Evolutionary conservation across 1,139 yeast genomes (phyloP).

Genomic region (Blastobotrys petasosporus): DNA sequence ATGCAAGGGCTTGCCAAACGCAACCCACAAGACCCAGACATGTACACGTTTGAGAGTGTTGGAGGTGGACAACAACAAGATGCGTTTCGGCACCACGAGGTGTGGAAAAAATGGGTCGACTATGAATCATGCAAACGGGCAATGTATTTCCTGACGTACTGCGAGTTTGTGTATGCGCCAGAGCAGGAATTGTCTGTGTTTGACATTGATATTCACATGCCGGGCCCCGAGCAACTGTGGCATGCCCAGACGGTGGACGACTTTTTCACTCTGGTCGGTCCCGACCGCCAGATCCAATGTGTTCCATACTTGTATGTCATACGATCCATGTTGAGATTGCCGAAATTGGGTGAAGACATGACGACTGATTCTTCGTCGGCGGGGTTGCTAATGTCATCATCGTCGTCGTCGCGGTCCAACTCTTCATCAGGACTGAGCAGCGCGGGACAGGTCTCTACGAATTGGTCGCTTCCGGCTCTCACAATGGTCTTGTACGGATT

Average conservation of each 20-base stretch:
- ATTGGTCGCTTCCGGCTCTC: constrained; percentile 28
- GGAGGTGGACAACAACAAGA: neutral
- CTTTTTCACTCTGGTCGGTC: constrained; percentile 29
- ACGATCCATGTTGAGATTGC: constrained; percentile 32
- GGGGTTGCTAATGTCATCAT: neutral
- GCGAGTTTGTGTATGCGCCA: constrained; percentile 23
- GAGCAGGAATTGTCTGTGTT: constrained; percentile 20
- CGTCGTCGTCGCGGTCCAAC: constrained; percentile 1
- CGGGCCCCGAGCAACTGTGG: constrained; percentile 30
- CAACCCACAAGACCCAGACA: neutral
- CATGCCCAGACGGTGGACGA: constrained; percentile 23
- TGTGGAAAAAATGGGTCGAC: constrained; percentile 33
- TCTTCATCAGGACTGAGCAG: neutral
- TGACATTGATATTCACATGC: constrained; percentile 31
- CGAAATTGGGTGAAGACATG: constrained; percentile 24
- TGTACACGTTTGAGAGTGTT: neutral
- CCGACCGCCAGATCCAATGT: constrained; percentile 19
- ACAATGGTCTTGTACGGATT: constrained; percentile 28
- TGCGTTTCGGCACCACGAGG: constrained; percentile 16
- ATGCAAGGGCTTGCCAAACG: neutral
- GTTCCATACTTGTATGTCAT: constrained; percentile 30
- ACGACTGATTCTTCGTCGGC: neutral
- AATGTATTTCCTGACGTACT: constrained; percentile 25
- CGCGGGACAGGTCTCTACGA: neutral
- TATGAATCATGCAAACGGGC: constrained; percentile 31